Evolutionary conservation across 495 filamentous ascomycete genomes (phyloP).

Genomic region (Aspergillus ellipticus): DNA sequence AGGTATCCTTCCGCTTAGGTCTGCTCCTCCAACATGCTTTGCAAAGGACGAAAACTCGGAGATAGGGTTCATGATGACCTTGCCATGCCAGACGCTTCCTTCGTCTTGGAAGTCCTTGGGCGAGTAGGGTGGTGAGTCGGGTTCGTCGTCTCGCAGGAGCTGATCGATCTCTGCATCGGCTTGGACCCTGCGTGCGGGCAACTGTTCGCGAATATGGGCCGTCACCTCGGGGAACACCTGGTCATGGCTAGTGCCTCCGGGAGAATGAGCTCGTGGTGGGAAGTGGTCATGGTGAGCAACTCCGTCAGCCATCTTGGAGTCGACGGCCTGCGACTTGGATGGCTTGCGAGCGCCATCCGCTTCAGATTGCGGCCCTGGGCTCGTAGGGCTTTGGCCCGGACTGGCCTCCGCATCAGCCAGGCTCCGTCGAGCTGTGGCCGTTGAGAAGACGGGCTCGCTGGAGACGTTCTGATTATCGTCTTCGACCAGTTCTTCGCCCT

Average conservation of each 20-base stretch:
- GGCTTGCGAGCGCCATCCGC: conserved; percentile 19
- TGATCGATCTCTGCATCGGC: conserved; percentile 88
- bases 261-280: conserved; percentile 26
- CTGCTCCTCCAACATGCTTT: conserved; percentile 78
- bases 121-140: conserved; percentile 81
- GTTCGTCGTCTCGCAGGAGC: conserved; percentile 79
- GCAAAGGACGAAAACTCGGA: conserved; percentile 71
- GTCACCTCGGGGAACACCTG: conserved; percentile 44
- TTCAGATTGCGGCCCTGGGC: conserved; percentile 26
- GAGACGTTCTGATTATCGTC: conserved; percentile 51
- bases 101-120: conserved; percentile 70
- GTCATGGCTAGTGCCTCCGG: conserved; percentile 36
- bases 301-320: conserved; percentile 35
- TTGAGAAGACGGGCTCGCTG: conserved; percentile 49
- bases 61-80: conserved; percentile 69
- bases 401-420: conserved; percentile 37
- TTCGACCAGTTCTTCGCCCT: conserved; percentile 88
- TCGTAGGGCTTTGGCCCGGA: conserved; percentile 34
- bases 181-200: conserved; percentile 45
- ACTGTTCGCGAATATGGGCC: conserved; percentile 38
- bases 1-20: conserved; percentile 53
- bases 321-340: conserved; percentile 42
- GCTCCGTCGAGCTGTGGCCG: conserved; percentile 34
- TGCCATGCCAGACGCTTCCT: conserved; percentile 72
- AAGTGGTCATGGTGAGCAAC: conserved; percentile 20